A percentile compares a stretch with the other conserved stretches of the same genome.
These are phyloP conservation scores for Geotrichum phurueaensis DNA, from an alignment of 1,139 yeast species.

Conservation along the genomic window DNA sequence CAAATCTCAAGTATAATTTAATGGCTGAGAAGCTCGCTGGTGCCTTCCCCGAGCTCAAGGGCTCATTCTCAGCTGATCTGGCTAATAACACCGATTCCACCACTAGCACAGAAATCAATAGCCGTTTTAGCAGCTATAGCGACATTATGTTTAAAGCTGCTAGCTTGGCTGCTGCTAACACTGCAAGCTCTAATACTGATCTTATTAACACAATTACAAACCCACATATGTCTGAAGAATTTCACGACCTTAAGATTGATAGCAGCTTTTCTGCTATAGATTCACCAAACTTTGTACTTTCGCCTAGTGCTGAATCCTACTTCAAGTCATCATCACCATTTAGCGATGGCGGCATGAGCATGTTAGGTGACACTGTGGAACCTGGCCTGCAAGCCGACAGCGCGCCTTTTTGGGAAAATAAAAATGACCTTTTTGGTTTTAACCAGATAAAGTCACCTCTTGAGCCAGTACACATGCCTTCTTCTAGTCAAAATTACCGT, in stretches of 20 bases:
- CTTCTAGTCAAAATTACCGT: neutral
- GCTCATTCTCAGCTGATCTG: neutral
- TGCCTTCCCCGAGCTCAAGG: neutral
- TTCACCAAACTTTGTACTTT: neutral
- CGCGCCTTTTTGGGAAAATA: neutral
- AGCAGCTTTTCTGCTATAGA: neutral
- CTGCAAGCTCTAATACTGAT: neutral
- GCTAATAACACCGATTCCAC: neutral
- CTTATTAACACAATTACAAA: neutral
- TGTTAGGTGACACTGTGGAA: neutral
- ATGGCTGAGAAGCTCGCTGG: neutral
- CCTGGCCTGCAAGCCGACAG: neutral
- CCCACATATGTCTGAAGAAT: neutral
- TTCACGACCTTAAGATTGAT: neutral
- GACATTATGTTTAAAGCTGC: neutral
- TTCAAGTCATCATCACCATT: neutral
- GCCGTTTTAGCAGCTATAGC: neutral
- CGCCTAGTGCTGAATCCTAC: neutral
- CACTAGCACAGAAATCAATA: neutral
- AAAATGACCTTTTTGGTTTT: neutral
- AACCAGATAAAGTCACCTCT: neutral
- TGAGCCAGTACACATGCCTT: neutral
- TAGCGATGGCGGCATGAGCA: neutral
- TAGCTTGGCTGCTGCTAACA: neutral
- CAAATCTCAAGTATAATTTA: neutral